Evolutionary conservation across 2,329 filamentous ascomycete genomes (phyloP).

Genomic region (Fusarium heterosporum): DNA sequence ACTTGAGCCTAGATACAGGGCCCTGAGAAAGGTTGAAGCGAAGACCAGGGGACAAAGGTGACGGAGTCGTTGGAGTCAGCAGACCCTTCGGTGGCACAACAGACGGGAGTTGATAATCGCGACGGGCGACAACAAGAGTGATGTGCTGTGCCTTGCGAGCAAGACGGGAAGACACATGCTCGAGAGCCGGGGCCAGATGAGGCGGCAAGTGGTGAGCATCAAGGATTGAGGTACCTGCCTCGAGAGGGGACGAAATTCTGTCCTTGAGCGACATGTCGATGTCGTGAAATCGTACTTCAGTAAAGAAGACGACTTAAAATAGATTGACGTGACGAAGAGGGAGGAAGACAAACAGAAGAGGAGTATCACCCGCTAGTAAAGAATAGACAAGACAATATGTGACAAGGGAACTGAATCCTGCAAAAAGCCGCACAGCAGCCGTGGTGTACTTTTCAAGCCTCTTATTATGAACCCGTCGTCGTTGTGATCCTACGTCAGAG

Average conservation of each 20-base stretch:
- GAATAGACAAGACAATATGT: constrained; percentile 8
- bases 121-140: constrained; percentile 67
- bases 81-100: constrained; percentile 41
- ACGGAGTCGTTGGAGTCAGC: constrained; percentile 47
- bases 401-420: constrained; percentile 13
- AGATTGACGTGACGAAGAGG: constrained; percentile 2
- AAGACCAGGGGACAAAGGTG: constrained; percentile 47
- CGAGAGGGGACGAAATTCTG: constrained; percentile 71
- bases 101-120: constrained; percentile 66
- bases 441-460: constrained; percentile 27
- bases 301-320: constrained; percentile 12
- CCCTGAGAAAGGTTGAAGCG: constrained; percentile 50
- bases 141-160: constrained; percentile 67
- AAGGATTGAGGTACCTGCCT: constrained; percentile 70
- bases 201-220: constrained; percentile 68
- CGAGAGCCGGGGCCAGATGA: constrained; percentile 66
- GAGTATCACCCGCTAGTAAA: constrained; percentile 7
- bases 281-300: constrained; percentile 27
- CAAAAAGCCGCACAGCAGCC: constrained; percentile 40
- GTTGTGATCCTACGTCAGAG: constrained; percentile 21
- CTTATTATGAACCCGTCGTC: constrained; percentile 18
- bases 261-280: constrained; percentile 62
- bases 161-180: constrained; percentile 68
- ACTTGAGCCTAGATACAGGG: constrained; percentile 51
- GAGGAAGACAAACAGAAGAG: constrained; percentile 18